A percentile compares a stretch with the other conserved stretches of the same genome.
These are phyloP conservation scores for Penicillium tannophilum DNA, from an alignment of 495 filamentous ascomycete species.

Conservation along the genomic window DNA sequence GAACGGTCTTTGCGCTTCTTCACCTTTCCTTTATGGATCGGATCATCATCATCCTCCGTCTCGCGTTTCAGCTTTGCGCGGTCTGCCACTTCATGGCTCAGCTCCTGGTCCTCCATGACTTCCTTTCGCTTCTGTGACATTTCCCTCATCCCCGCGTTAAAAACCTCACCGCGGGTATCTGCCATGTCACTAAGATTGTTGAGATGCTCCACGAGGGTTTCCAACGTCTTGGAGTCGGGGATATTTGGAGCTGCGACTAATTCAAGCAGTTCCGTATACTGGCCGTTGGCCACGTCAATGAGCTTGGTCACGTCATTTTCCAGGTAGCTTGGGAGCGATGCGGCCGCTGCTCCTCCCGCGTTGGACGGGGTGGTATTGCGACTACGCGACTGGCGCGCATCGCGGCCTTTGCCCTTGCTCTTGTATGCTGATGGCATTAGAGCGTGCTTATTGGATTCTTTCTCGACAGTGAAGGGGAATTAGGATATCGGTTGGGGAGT, in stretches of 20 bases:
- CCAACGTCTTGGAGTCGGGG: conserved; percentile 73
- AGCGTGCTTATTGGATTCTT: neutral
- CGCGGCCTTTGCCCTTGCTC: conserved; percentile 73
- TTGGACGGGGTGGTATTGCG: conserved; percentile 82
- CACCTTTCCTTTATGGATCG: conserved; percentile 46
- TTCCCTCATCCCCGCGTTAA: conserved; percentile 73
- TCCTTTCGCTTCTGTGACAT: conserved; percentile 65
- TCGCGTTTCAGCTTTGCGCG: conserved; percentile 53
- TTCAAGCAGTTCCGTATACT: conserved; percentile 75
- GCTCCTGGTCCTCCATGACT: conserved; percentile 54
- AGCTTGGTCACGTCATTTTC: conserved; percentile 68
- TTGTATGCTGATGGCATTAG: conserved; percentile 58
- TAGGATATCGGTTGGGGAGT: neutral
- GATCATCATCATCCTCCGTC: conserved; percentile 59
- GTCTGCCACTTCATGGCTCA: conserved; percentile 44
- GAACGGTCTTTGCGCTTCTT: conserved; percentile 57
- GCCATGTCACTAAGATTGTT: conserved; percentile 66
- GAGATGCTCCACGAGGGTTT: conserved; percentile 66
- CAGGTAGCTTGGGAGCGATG: conserved; percentile 56
- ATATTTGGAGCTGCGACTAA: conserved; percentile 65
- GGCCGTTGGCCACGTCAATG: conserved; percentile 55
- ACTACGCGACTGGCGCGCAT: conserved; percentile 73
- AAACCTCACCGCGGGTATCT: conserved; percentile 60
- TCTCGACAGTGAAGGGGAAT: neutral
- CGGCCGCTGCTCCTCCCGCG: conserved; percentile 48